These are phyloP conservation scores for Lagenaria siceraria DNA, from an alignment of 306 rosid species.

Conservation along the genomic window DNA sequence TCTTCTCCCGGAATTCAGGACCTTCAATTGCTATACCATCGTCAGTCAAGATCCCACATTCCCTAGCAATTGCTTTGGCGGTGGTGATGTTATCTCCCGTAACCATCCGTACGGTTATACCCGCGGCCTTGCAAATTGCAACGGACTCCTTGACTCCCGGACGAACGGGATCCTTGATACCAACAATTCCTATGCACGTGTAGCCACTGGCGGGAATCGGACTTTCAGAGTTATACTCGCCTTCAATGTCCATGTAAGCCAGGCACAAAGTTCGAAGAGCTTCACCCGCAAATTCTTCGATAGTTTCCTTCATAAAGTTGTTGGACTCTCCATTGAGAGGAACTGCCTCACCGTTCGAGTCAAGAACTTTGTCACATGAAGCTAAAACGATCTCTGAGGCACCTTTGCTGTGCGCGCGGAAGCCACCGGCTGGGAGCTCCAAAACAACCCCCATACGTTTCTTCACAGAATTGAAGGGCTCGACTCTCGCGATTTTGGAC, in stretches of 20 bases:
- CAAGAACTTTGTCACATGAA: slow-evolving; percentile 55
- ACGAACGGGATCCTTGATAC: slow-evolving; percentile 97
- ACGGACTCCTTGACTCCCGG: slow-evolving; percentile 93
- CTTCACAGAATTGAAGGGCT: slow-evolving; percentile 85
- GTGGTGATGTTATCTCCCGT: slow-evolving; percentile 95
- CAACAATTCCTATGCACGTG: slow-evolving; percentile 89
- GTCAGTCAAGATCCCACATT: slow-evolving; percentile 86
- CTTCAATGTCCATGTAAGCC: slow-evolving; percentile 57
- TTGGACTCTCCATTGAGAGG: slow-evolving; percentile 44
- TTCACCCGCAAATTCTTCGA: slow-evolving; percentile 72
- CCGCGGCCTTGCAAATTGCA: slow-evolving; percentile 87
- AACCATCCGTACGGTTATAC: slow-evolving; percentile 86
- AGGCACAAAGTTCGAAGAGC: slow-evolving; percentile 94
- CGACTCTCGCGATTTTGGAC: slow-evolving; percentile 57
- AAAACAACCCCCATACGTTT: slow-evolving; percentile 81
- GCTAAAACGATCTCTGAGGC: slow-evolving; percentile 87
- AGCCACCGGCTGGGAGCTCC: slow-evolving; percentile 55
- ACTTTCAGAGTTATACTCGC: slow-evolving; percentile 35
- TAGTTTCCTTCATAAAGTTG: slow-evolving; percentile 37
- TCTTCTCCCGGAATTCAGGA: slow-evolving; percentile 74
- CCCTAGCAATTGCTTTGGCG: slow-evolving; percentile 97
- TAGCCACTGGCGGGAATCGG: slow-evolving; percentile 50
- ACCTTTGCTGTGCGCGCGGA: slow-evolving; percentile 81
- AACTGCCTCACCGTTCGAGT: slow-evolving; percentile 46
- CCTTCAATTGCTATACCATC: slow-evolving; percentile 91